Percentiles rank a stretch among this genome's conserved stretches.
These are phyloP conservation scores for Eleusine indica DNA, from an alignment of 176 grass and related monocot genomes.

Conservation along the genomic window DNA sequence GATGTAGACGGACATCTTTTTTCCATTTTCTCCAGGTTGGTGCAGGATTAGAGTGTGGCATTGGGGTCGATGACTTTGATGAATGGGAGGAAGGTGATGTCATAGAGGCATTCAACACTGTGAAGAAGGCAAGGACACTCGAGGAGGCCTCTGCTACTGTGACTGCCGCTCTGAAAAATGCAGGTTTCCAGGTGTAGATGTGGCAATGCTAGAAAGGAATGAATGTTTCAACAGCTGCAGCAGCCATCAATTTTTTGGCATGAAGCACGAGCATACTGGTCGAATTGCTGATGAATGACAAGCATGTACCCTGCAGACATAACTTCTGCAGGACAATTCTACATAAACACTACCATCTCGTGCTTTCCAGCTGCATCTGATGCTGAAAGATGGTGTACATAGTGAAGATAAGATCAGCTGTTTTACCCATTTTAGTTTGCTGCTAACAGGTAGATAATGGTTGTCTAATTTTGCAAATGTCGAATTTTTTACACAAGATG, in stretches of 20 bases:
- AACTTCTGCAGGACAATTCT: conserved; percentile 28
- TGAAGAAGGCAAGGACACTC: conserved; percentile 84
- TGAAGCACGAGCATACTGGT: conserved; percentile 11
- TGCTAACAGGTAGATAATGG: conserved; percentile 53
- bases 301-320: conserved; percentile 8
- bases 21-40: conserved; percentile 51
- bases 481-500: conserved; percentile 39
- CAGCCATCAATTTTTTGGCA: conserved; percentile 38
- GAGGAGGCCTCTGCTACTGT: conserved; percentile 88
- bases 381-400: conserved; percentile 62
- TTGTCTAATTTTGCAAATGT: conserved; percentile 35
- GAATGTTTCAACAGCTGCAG: conserved; percentile 22
- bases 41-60: conserved; percentile 85
- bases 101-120: conserved; percentile 77
- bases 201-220: conserved; percentile 13
- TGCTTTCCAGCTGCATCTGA: conserved; percentile 33
- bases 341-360: conserved; percentile 16
- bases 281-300: conserved; percentile 33
- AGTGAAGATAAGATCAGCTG: conserved; percentile 44
- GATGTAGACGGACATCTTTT: not conserved
- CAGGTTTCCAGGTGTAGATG: conserved; percentile 61
- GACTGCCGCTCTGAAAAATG: conserved; percentile 73
- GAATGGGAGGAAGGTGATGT: conserved; percentile 81
- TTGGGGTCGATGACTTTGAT: conserved; percentile 77
- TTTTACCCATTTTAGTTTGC: conserved; percentile 48